phyloP scores from a whole-genome alignment of 495 filamentous ascomycete species.

The Xylaria grammica region DNA sequence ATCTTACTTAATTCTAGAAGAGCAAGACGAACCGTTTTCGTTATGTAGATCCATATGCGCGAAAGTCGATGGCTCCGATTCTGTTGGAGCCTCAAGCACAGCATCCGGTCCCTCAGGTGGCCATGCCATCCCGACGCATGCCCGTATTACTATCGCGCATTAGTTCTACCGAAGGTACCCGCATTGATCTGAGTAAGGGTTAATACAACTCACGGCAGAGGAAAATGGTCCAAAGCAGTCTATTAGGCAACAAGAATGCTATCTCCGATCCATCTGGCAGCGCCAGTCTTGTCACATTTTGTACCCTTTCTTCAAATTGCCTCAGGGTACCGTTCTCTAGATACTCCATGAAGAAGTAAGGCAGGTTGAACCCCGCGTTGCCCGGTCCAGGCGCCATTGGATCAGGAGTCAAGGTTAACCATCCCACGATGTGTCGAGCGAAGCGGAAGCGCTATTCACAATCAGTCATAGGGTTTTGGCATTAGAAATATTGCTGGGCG shows the following conservation, averaged over 20 bases:
- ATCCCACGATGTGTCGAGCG: background rate
- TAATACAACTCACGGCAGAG: background rate
- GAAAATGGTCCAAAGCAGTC: constrained; percentile 1
- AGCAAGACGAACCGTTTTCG: background rate
- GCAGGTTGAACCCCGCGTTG: background rate
- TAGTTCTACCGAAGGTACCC: background rate
- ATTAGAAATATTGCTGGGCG: background rate
- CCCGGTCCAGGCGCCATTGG: background rate
- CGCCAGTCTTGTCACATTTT: background rate
- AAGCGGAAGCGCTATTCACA: background rate
- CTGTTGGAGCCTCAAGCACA: background rate
- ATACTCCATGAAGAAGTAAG: constrained; percentile 7
- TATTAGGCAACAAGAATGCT: constrained; percentile 6
- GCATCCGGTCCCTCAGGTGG: constrained; percentile 3
- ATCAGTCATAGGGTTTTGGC: background rate
- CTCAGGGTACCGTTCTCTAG: background rate
- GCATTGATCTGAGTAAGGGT: background rate
- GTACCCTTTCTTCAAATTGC: background rate
- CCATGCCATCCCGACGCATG: constrained; percentile 12
- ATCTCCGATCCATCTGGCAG: constrained; percentile 1
- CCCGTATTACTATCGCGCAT: background rate
- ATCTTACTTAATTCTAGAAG: background rate
- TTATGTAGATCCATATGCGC: constrained; percentile 9
- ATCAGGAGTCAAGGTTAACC: constrained; percentile 3
- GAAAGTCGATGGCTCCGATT: background rate